A percentile compares a stretch with the other conserved stretches of the same genome.
Evolutionary conservation across 2,329 filamentous ascomycete genomes (phyloP).

Genomic region (Ophiostoma tasmaniense): DNA sequence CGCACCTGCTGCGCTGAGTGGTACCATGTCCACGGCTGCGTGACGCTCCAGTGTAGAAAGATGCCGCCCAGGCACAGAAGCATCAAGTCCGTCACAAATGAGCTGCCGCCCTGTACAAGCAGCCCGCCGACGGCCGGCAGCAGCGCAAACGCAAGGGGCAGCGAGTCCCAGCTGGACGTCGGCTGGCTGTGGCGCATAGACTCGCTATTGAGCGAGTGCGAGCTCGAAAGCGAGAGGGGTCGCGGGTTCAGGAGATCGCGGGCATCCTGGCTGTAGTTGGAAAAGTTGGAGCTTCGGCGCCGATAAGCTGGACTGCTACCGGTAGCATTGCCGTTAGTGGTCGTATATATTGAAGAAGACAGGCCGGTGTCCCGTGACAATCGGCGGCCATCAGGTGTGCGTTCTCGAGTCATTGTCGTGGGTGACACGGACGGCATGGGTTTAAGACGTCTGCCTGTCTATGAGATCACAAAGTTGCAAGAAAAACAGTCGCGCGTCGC

Average conservation of each 20-base stretch:
- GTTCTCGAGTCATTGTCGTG: not conserved
- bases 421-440: not conserved
- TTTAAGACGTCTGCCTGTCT: not conserved
- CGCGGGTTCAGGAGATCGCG: conserved; percentile 59
- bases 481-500: not conserved
- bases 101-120: conserved; percentile 75
- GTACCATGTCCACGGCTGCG: conserved; percentile 83
- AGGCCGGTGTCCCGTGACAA: not conserved
- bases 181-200: conserved; percentile 38
- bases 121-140: conserved; percentile 79
- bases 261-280: conserved; percentile 64
- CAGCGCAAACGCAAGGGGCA: conserved; percentile 76
- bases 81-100: conserved; percentile 76
- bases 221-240: conserved; percentile 23
- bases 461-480: not conserved
- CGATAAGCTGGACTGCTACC: conserved; percentile 22
- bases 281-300: conserved; percentile 54
- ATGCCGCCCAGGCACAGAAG: conserved; percentile 71
- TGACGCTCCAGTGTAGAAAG: conserved; percentile 87
- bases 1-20: conserved; percentile 58
- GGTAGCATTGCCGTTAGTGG: not conserved
- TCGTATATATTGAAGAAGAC: not conserved
- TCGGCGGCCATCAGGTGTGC: not conserved
- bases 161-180: conserved; percentile 63
- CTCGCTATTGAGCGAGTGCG: conserved; percentile 22